Conservation (phyloP, 2,329 filamentous ascomycete species). For the Fusarium pseudoanthophilum region DNA sequence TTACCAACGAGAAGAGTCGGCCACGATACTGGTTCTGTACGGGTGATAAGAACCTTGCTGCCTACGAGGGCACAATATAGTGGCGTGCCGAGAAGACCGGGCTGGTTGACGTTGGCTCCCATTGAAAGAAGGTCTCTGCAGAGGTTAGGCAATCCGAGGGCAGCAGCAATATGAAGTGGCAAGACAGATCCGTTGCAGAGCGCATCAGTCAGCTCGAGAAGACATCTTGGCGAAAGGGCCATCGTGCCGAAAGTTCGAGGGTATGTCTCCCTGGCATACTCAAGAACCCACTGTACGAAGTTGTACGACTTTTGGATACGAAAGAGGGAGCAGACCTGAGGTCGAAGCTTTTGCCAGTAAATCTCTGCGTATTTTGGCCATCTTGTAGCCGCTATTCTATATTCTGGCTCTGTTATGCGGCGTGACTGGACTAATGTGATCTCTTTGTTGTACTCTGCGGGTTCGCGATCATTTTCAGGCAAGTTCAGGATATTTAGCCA, state of each 20-base stretch:
- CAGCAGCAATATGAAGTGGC: conserved; percentile 51
- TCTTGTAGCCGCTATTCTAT: conserved; percentile 40
- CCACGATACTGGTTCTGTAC: conserved; percentile 39
- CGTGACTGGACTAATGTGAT: conserved; percentile 35
- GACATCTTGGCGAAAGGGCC: conserved; percentile 35
- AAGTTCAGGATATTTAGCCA: conserved; percentile 41
- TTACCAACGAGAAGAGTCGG: conserved; percentile 22
- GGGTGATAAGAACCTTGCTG: conserved; percentile 38
- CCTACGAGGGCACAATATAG: conserved; percentile 51
- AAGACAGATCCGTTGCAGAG: conserved; percentile 44
- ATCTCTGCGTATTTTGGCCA: conserved; percentile 45
- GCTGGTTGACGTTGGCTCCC: conserved; percentile 36
- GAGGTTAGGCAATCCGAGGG: conserved; percentile 47
- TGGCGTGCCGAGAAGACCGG: conserved; percentile 45
- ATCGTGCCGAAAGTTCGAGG: conserved; percentile 40
- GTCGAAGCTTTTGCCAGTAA: conserved; percentile 45
- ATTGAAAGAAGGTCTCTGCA: conserved; percentile 42
- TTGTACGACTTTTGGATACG: conserved; percentile 39
- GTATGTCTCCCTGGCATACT: conserved; percentile 47
- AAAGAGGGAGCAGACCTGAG: conserved; percentile 47
- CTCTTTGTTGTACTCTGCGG: conserved; percentile 44
- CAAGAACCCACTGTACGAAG: conserved; percentile 52
- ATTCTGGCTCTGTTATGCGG: conserved; percentile 39
- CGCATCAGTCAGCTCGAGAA: conserved; percentile 46
- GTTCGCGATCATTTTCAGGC: conserved; percentile 40